These are phyloP conservation scores for Theileria orientalis DNA, from an alignment of 169 alveolate species.

Conservation along the genomic window DNA sequence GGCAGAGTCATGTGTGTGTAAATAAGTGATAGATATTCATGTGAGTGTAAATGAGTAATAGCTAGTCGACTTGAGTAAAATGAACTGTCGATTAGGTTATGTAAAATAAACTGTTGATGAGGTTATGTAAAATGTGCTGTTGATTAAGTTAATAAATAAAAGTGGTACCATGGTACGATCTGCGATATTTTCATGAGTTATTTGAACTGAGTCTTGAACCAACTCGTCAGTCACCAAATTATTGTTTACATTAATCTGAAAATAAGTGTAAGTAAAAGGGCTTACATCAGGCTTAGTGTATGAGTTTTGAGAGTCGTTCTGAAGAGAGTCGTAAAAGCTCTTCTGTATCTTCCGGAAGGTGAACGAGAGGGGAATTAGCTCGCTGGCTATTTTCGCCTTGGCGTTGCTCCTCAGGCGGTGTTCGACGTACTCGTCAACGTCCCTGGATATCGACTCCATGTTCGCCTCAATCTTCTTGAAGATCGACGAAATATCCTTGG, in stretches of 20 bases:
- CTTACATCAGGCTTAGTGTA: not conserved
- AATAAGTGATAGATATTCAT: no score
- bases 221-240: conserved; percentile 27
- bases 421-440: conserved; percentile 45
- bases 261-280: not conserved
- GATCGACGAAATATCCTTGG: conserved; percentile 49
- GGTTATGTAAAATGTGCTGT: no score
- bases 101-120: no score
- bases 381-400: conserved; percentile 58
- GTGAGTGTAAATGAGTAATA: no score
- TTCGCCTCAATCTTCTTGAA: conserved; percentile 58
- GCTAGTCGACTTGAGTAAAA: no score
- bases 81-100: no score
- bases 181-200: conserved; percentile 52
- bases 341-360: conserved; percentile 50
- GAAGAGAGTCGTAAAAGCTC: conserved; percentile 47
- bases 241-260: conserved; percentile 1
- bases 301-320: conserved; percentile 24
- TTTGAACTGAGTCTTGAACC: conserved; percentile 58
- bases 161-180: conserved; percentile 46
- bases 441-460: conserved; percentile 50
- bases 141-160: not conserved
- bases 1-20: no score
- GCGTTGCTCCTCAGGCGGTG: conserved; percentile 60
- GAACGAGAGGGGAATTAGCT: conserved; percentile 37